Base-by-base conservation (phyloP, 306 rosid species). In the Myrica gale region DNA sequence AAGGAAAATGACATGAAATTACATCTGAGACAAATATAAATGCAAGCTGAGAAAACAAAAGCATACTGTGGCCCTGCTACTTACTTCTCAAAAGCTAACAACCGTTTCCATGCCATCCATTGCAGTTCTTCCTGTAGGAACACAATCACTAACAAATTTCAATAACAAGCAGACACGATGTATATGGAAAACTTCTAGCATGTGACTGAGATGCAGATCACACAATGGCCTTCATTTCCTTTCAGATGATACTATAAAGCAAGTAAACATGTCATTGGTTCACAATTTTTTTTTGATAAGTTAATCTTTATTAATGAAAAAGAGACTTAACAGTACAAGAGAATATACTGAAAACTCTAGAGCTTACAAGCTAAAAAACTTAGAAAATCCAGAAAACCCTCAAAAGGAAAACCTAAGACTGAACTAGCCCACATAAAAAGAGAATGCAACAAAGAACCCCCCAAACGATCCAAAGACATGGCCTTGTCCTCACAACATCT, bases 81-180 rank as follows among this genome's bases (percentile, higher is more conserved):
- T 90, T 84, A 94, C 98, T 89, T 94, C 82, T 92, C 98, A 77
- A 94, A 94, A 76, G 93, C 86, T 79, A 94, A 71, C 76, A 94
- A 83, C 79, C 84, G 90, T 82, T 87, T 92, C 96, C 96, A 92
- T 26, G 92, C 88, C 82, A 89, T 77, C 98, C 97, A 92, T 74
- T 94, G 98, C 83, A 76, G 73, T 90, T 94, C 98, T 84, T 94
- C 97, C 98, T 94, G 93, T 76, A 71, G 85, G 44, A 85, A 60
- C 73, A 68, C 67, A 66, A 16, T 43, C 37, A 79, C 57, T 48
- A 48, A 48, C 37, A 53, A 76, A 42, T 41, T 46, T 63, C 60
- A 75, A 74, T 54, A 26, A 72, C 41, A 68, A 57, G 71, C 45
- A 71, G 12, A 32, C 26, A 46, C 57, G 48, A 76, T 7, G 69